Evolutionary conservation across 352 stramenopile species (phyloP).

Genomic region (Globisporangium spiculum): DNA sequence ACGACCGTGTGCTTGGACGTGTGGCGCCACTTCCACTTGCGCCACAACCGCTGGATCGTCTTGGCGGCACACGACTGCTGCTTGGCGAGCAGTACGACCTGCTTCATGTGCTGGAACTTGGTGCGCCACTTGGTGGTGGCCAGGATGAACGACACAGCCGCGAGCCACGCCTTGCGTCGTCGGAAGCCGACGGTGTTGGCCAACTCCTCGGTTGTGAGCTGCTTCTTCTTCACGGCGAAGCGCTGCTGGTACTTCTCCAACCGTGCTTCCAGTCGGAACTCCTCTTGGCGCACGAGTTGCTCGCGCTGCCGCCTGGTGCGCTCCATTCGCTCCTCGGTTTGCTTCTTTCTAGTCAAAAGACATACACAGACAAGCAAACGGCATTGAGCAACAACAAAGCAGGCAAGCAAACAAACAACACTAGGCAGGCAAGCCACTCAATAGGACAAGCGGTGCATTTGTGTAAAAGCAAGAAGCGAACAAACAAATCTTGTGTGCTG

Average conservation of each 20-base stretch:
- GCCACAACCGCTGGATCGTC: slow-evolving; percentile 61
- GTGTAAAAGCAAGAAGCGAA: neutral
- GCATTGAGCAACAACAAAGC: neutral
- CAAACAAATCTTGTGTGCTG: neutral
- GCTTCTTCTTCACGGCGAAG: slow-evolving; percentile 19
- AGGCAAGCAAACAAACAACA: no score
- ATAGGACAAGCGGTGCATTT: neutral
- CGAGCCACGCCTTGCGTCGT: slow-evolving; percentile 52
- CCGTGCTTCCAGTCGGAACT: slow-evolving; percentile 31
- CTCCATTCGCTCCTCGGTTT: slow-evolving; percentile 46
- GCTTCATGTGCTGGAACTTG: slow-evolving; percentile 33
- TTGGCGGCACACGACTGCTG: slow-evolving; percentile 37
- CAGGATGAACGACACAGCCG: slow-evolving; percentile 36
- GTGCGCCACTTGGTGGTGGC: slow-evolving; percentile 35
- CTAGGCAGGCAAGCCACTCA: neutral
- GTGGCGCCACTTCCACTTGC: slow-evolving; percentile 58
- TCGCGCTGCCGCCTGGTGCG: slow-evolving; percentile 41
- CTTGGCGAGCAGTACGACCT: slow-evolving; percentile 27
- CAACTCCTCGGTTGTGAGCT: slow-evolving; percentile 25
- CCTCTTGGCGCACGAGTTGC: slow-evolving; percentile 39
- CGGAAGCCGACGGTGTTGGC: slow-evolving; percentile 34
- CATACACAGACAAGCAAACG: neutral
- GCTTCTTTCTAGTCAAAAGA: slow-evolving; percentile 56
- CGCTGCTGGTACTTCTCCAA: slow-evolving; percentile 38
- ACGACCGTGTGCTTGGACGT: slow-evolving; percentile 59